Evolutionary conservation across 768 basidiomycete genomes (phyloP).

Genomic region (Termitomyces bulborhizus): DNA sequence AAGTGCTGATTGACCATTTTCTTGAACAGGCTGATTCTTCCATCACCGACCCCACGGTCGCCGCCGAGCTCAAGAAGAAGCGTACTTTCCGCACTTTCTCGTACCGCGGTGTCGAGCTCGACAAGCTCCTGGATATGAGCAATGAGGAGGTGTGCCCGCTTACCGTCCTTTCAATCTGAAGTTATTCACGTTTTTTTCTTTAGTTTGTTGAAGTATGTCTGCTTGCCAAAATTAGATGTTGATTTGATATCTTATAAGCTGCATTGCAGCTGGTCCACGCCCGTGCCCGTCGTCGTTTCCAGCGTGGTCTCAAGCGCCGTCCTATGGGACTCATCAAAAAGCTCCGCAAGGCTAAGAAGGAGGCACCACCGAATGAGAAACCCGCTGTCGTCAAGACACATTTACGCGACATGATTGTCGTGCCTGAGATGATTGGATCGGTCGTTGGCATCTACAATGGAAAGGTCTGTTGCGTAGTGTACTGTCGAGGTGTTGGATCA

Average conservation of each 20-base stretch:
- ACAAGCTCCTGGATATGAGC: slow-evolving; percentile 93
- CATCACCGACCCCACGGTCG: slow-evolving; percentile 87
- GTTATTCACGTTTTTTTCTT: neutral
- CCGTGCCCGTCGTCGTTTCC: slow-evolving; percentile 97
- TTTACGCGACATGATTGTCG: slow-evolving; percentile 99
- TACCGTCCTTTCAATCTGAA: neutral
- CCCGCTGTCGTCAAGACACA: slow-evolving; percentile 99
- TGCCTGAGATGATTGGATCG: slow-evolving; percentile 99
- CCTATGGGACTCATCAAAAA: slow-evolving; percentile 99
- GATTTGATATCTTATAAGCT: neutral
- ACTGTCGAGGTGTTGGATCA: neutral
- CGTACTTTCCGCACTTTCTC: slow-evolving; percentile 98
- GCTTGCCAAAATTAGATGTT: neutral
- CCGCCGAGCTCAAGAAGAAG: slow-evolving; percentile 98
- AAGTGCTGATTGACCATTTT: slow-evolving; percentile 6
- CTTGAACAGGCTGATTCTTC: slow-evolving; percentile 62
- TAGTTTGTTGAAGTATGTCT: slow-evolving; percentile 75
- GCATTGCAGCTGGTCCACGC: slow-evolving; percentile 84
- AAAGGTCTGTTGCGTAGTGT: slow-evolving; percentile 49
- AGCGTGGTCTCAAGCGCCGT: slow-evolving; percentile 96
- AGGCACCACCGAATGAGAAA: slow-evolving; percentile 98
- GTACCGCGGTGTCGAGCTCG: slow-evolving; percentile 97
- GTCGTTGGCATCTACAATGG: slow-evolving; percentile 99
- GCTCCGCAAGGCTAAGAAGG: slow-evolving; percentile 98
- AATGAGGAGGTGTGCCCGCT: slow-evolving; percentile 81